phyloP scores from a whole-genome alignment of 2,329 filamentous ascomycete genomes.

The Aspergillus jensenii region DNA sequence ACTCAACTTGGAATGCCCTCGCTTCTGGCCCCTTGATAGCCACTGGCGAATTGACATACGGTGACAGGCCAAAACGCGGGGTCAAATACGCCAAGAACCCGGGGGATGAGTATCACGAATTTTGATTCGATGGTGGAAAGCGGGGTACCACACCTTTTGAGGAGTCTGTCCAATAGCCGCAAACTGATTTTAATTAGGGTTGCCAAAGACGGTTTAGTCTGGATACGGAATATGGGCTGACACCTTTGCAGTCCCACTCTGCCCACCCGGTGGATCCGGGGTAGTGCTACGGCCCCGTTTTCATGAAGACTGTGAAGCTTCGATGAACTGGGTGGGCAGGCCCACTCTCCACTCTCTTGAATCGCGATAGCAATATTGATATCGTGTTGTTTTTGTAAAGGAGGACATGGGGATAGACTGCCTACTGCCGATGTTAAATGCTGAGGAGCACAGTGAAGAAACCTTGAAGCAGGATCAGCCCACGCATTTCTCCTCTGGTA shows the following conservation, averaged over 20 bases:
- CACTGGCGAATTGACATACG: background rate
- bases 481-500: background rate
- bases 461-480: background rate
- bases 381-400: too few species aligned
- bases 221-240: background rate
- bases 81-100: background rate
- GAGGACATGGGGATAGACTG: too few species aligned
- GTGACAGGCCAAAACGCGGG: background rate
- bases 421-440: background rate
- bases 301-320: background rate
- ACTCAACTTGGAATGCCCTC: too few species aligned
- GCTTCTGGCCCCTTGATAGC: background rate
- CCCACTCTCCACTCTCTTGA: background rate
- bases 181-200: background rate
- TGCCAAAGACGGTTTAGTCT: background rate
- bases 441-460: background rate
- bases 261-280: constrained; percentile 10
- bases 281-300: constrained; percentile 5
- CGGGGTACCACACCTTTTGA: background rate
- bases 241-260: background rate
- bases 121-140: background rate
- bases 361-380: background rate
- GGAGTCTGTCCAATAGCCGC: background rate
- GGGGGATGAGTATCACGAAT: background rate
- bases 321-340: background rate